Evolutionary conservation across 2,329 filamentous ascomycete genomes (phyloP).

Genomic region (Eutypa lata): DNA sequence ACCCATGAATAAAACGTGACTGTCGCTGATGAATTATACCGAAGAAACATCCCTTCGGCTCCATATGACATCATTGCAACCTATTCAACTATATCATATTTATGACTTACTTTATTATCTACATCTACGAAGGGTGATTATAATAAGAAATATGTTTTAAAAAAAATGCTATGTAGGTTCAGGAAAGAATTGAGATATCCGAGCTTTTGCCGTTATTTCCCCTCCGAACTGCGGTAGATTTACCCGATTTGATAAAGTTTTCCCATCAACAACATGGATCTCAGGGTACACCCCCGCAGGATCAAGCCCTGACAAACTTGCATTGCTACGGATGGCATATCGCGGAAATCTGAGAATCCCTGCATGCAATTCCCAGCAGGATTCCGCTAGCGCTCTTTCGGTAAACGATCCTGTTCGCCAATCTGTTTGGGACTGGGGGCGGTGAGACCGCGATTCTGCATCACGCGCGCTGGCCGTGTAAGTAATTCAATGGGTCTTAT

Average conservation of each 20-base stretch:
- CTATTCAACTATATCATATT: too few species aligned
- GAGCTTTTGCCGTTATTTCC: too few species aligned
- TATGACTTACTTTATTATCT: neutral
- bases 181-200: too few species aligned
- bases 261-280: neutral
- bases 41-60: too few species aligned
- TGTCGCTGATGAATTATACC: too few species aligned
- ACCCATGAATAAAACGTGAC: too few species aligned
- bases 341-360: neutral
- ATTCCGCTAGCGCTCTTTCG: neutral
- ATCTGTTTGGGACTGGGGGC: neutral
- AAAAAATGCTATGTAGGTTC: too few species aligned
- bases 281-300: neutral
- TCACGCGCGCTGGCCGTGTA: neutral
- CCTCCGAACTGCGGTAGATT: too few species aligned
- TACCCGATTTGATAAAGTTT: too few species aligned
- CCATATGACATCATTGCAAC: too few species aligned
- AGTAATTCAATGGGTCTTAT: neutral
- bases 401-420: neutral
- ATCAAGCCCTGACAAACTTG: neutral
- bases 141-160: too few species aligned
- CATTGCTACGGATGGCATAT: neutral
- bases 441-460: neutral
- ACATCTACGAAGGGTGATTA: too few species aligned
- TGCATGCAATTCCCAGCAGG: neutral